Percentiles rank a stretch among this genome's conserved stretches.
These are phyloP conservation scores for Choiromyces venosus DNA, from an alignment of 495 filamentous ascomycete species.

Conservation along the genomic window DNA sequence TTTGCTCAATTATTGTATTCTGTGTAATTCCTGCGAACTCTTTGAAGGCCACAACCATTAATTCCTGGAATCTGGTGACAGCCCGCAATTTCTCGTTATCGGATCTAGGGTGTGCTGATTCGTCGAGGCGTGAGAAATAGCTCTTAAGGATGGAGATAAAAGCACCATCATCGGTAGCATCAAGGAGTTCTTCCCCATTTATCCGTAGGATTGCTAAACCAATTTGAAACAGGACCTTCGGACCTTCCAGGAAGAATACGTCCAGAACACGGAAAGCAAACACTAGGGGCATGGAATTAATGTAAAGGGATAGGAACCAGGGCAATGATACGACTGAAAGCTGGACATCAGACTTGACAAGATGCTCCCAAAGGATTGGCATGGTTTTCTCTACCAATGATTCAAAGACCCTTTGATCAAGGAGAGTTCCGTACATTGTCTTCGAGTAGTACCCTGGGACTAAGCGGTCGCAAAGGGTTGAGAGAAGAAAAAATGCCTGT, in stretches of 20 bases:
- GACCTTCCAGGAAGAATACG: conserved; percentile 96
- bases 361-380: conserved; percentile 96
- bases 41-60: conserved; percentile 98
- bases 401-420: conserved; percentile 96
- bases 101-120: conserved; percentile 90
- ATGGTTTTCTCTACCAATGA: conserved; percentile 96
- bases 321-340: conserved; percentile 96
- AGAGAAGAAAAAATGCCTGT: conserved; percentile 93
- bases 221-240: conserved; percentile 94
- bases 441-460: conserved; percentile 95
- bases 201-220: conserved; percentile 93
- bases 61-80: conserved; percentile 91
- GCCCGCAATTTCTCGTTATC: conserved; percentile 88
- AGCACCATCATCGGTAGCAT: conserved; percentile 88
- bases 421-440: conserved; percentile 96
- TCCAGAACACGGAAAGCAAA: conserved; percentile 95
- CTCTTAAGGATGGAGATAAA: conserved; percentile 94
- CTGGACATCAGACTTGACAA: conserved; percentile 90
- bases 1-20: conserved; percentile 78
- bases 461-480: conserved; percentile 83
- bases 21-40: conserved; percentile 96
- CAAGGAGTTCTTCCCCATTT: conserved; percentile 94
- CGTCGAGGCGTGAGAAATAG: conserved; percentile 88
- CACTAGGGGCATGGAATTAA: conserved; percentile 97
- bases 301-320: conserved; percentile 96